Evolutionary conservation across 2,329 filamentous ascomycete genomes (phyloP), one percentile per base, ranked within the genome.

Genomic region (Stemphylium beticola): DNA sequence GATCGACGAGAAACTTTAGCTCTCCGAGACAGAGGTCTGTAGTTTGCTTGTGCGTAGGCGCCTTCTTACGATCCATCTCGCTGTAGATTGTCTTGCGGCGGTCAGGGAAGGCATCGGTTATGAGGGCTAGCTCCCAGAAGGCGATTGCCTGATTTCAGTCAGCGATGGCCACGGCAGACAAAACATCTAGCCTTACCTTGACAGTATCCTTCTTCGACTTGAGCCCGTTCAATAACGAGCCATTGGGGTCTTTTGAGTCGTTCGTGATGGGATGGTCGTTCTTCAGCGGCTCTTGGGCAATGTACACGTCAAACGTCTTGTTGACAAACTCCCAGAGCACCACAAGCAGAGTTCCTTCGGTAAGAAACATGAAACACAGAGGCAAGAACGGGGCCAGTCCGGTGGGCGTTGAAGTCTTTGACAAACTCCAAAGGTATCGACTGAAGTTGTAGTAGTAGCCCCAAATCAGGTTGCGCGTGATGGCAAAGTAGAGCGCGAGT

Each of bases 161-260:
- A 69, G 61, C 12, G 31, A 8, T 31, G 12, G 8, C 18, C 4
- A 4, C 4, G n/a, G 2, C 15, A 5, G 14, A 17, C 5, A 5
- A 4, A 20, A 8, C 12, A 8, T 32, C 31, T 37, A n/a, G 1
- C 46, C 81, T 66, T 77, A 89, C 88, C 76, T 85, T 87, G 56
- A 91, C 86, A 9, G 90, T 81, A 8, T 91, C 82, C 74, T 93
- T 95, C 77, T 92, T 95, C 61, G 88, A 88, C 72, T 88, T 93
- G 40, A 98, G 75, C 0, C 93, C 93, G 52, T 87, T 92, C 43
- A 98, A 74, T 24, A 98, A 81, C 71, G 91, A 96, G 32, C 92
- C 92, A 68, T 96, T 98, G 0, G 93, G 91, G 74, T 97, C 93
- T 69, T 91, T 95, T 14, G 92, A 91, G 62, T 93, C 90, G 15